Percentiles rank a stretch among this genome's conserved stretches.
phyloP scores from a whole-genome alignment of 2,329 filamentous ascomycete species.

The Ascochyta fabae region DNA sequence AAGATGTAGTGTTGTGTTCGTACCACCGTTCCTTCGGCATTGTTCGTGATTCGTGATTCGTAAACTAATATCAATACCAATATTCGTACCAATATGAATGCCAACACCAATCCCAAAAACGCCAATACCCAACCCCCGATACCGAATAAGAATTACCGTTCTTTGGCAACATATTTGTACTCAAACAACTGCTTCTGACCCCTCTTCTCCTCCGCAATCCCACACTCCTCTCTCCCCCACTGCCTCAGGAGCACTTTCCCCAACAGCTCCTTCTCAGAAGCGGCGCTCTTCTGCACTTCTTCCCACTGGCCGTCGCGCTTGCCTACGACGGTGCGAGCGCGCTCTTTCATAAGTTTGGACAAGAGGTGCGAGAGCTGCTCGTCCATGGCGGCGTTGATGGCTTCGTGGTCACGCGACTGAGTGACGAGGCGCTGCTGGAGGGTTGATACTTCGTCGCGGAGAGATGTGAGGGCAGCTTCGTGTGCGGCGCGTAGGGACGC shows the following conservation, averaged over 20 bases:
- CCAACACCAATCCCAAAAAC: not conserved
- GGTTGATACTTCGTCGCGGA: conserved; percentile 20
- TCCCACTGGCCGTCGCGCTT: conserved; percentile 46
- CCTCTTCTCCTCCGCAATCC: conserved; percentile 28
- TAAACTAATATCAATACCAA: not conserved
- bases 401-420: conserved; percentile 35
- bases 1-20: no score
- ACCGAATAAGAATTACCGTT: not conserved
- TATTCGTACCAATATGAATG: not conserved
- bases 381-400: conserved; percentile 43
- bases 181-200: conserved; percentile 36
- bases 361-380: conserved; percentile 39
- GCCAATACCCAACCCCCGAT: not conserved
- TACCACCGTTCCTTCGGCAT: not conserved
- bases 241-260: conserved; percentile 44
- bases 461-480: conserved; percentile 18
- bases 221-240: conserved; percentile 46
- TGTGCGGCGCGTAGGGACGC: conserved; percentile 16
- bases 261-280: conserved; percentile 38
- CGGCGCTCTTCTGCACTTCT: conserved; percentile 30
- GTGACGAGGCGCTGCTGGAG: conserved; percentile 29
- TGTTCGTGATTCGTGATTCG: not conserved
- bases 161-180: conserved; percentile 39
- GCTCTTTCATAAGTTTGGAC: conserved; percentile 41
- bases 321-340: conserved; percentile 36